Evolutionary conservation across 352 stramenopile species (phyloP).

Genomic region (Globisporangium parvum): DNA sequence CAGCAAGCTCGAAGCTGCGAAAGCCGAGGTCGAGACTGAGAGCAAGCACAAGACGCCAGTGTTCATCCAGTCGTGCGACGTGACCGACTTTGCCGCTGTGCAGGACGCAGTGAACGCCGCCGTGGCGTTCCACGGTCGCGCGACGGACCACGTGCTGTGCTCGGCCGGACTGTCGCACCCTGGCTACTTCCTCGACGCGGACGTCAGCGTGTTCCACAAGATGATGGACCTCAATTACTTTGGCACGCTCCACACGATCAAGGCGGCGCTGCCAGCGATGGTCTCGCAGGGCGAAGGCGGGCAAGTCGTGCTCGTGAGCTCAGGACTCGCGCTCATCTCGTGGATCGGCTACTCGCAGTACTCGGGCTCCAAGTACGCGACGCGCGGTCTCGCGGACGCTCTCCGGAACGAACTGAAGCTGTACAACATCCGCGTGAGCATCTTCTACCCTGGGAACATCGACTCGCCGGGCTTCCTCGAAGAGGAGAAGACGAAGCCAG

Average conservation of each 20-base stretch:
- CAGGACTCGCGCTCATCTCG: conserved; percentile 58
- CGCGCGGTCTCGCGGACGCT: conserved; percentile 71
- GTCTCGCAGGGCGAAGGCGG: conserved; percentile 47
- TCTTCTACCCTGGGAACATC: conserved; percentile 83
- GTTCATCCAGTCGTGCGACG: conserved; percentile 71
- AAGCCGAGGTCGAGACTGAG: conserved; percentile 50
- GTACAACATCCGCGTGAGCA: conserved; percentile 62
- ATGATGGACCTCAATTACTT: conserved; percentile 89
- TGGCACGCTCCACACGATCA: conserved; percentile 68
- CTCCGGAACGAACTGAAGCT: conserved; percentile 73
- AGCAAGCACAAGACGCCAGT: conserved; percentile 32
- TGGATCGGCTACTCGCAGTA: conserved; percentile 85
- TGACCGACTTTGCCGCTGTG: conserved; percentile 55
- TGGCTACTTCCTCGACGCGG: conserved; percentile 74
- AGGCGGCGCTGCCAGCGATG: conserved; percentile 78
- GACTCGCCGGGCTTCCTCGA: conserved; percentile 69
- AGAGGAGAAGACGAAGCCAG: conserved; percentile 71
- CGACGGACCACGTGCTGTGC: conserved; percentile 70
- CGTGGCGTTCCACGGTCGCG: conserved; percentile 57
- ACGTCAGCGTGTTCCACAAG: conserved; percentile 61
- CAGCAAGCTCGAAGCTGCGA: conserved; percentile 55
- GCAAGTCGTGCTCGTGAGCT: conserved; percentile 69
- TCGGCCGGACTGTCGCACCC: conserved; percentile 50
- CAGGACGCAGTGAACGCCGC: conserved; percentile 55
- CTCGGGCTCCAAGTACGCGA: conserved; percentile 74